A percentile compares a stretch with the other conserved stretches of the same genome.
These are phyloP conservation scores for Colletotrichum orchidophilum DNA, from an alignment of 2,329 filamentous ascomycete species.

Conservation along the genomic window DNA sequence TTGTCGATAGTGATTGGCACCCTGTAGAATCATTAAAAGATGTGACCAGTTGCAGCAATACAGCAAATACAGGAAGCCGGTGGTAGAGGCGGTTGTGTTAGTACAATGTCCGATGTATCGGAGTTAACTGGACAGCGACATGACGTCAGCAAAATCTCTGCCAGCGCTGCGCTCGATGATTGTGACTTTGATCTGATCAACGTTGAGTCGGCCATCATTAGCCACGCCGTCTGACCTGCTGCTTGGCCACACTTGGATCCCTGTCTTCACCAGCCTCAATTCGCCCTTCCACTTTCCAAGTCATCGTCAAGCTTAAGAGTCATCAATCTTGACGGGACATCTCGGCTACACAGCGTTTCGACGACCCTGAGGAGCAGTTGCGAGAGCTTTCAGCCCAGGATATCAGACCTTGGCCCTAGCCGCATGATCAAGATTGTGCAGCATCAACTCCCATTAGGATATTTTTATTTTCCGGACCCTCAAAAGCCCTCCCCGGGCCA, in stretches of 20 bases:
- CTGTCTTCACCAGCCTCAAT: neutral
- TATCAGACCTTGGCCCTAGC: neutral
- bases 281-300: neutral
- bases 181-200: neutral
- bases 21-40: neutral
- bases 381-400: neutral
- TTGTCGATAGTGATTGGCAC: neutral
- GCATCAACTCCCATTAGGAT: neutral
- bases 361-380: neutral
- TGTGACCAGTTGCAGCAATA: neutral
- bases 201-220: neutral
- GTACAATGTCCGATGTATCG: neutral
- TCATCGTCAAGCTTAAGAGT: neutral
- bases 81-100: no score
- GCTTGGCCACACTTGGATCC: neutral
- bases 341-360: neutral
- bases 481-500: neutral
- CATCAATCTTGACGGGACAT: neutral
- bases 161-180: neutral
- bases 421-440: neutral
- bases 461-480: neutral
- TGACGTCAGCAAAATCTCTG: constrained; percentile 26
- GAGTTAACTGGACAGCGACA: neutral
- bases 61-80: neutral
- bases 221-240: constrained; percentile 12